Evolutionary conservation across 176 grass and related monocot genomes (phyloP).

Genomic region (Oryza longistaminata): DNA sequence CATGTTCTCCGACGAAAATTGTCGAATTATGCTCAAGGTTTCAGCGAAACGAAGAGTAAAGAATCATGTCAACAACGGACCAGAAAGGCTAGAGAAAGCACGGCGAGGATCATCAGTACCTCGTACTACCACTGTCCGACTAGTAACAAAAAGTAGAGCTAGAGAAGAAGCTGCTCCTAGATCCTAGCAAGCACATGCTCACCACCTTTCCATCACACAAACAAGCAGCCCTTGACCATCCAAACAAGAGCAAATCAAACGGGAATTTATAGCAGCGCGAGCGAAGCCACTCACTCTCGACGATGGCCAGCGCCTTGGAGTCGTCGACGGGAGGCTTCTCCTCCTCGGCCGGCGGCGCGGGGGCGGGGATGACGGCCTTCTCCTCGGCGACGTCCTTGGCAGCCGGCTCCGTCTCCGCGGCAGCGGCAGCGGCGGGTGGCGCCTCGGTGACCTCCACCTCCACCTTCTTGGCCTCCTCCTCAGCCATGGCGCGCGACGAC

Average conservation of each 20-base stretch:
- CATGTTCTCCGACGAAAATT: background rate
- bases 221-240: too few species aligned
- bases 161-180: background rate
- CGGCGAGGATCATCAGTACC: constrained; percentile 16
- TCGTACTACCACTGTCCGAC: constrained; percentile 11
- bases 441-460: constrained; percentile 61
- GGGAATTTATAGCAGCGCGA: too few species aligned
- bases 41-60: background rate
- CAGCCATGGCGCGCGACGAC: constrained; percentile 33
- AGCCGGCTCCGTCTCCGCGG: constrained; percentile 16
- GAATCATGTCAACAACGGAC: background rate
- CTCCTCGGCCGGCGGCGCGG: constrained; percentile 45
- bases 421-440: background rate
- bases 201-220: constrained; percentile 10
- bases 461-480: constrained; percentile 78
- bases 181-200: constrained; percentile 15
- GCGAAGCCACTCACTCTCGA: constrained; percentile 61
- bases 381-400: constrained; percentile 92
- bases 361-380: constrained; percentile 67
- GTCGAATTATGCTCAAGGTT: background rate
- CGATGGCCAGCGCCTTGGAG: constrained; percentile 62
- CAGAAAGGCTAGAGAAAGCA: background rate
- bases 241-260: background rate
- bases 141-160: constrained; percentile 12
- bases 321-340: constrained; percentile 61